Conservation (phyloP, 2,329 filamentous ascomycete species). For the Aspergillus quadrilineatus region DNA sequence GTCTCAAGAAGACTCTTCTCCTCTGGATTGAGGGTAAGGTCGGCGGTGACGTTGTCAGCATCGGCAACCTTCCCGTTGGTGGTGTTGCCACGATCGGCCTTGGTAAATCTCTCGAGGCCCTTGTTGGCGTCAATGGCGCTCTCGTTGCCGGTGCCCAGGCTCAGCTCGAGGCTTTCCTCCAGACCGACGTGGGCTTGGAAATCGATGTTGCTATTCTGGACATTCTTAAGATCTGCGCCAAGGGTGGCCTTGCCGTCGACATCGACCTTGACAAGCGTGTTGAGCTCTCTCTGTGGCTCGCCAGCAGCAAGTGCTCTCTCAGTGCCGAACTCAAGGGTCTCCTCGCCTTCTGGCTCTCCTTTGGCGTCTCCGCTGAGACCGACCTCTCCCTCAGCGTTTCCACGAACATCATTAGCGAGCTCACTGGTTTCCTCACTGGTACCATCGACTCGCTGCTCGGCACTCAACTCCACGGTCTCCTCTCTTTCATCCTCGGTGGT, state of each 20-base stretch:
- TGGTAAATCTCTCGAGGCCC: constrained; percentile 32
- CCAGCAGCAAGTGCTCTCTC: constrained; percentile 32
- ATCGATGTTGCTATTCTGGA: constrained; percentile 31
- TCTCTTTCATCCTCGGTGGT: constrained; percentile 32
- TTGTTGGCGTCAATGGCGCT: constrained; percentile 31
- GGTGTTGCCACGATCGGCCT: constrained; percentile 34
- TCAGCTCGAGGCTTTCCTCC: constrained; percentile 35
- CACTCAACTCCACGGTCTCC: constrained; percentile 32
- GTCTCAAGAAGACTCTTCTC: constrained; percentile 31
- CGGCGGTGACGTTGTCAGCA: constrained; percentile 28
- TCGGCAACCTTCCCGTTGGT: constrained; percentile 28
- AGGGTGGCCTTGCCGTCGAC: constrained; percentile 29
- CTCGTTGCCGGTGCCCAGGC: constrained; percentile 30
- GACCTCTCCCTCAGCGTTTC: constrained; percentile 30
- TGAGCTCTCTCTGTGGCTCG: constrained; percentile 34
- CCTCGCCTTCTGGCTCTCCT: constrained; percentile 38
- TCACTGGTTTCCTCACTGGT: constrained; percentile 32
- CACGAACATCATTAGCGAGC: constrained; percentile 27
- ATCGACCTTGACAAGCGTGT: constrained; percentile 31
- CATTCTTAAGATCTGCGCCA: constrained; percentile 29
- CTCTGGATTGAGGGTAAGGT: constrained; percentile 34
- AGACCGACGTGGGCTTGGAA: constrained; percentile 25
- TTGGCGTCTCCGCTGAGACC: constrained; percentile 24
- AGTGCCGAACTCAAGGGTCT: constrained; percentile 39
- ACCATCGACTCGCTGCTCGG: constrained; percentile 30